Conservation (phyloP, 2,329 filamentous ascomycete genomes). For the Hypomyces perniciosus region DNA sequence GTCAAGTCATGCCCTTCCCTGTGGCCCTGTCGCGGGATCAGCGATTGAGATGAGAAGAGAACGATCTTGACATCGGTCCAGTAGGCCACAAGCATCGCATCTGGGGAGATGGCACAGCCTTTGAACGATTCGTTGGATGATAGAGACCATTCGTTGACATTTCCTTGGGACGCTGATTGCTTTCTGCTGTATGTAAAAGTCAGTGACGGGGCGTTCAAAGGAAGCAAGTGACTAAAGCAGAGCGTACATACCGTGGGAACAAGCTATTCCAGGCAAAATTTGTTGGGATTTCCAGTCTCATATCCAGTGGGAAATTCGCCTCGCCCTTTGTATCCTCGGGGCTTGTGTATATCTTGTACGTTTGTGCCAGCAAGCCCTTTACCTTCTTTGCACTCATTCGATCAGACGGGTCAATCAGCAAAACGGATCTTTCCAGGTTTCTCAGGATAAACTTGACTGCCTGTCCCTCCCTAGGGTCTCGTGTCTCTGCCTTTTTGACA, state of each 20-base stretch:
- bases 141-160: conserved; percentile 9
- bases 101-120: conserved; percentile 23
- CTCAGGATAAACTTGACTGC: conserved; percentile 21
- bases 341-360: not conserved
- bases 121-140: conserved; percentile 18
- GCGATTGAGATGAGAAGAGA: conserved; percentile 21
- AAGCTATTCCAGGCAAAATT: not conserved
- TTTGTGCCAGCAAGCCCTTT: not conserved
- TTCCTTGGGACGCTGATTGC: not conserved
- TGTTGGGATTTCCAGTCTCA: not conserved
- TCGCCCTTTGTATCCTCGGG: not conserved
- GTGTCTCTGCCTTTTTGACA: conserved; percentile 13
- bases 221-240: not conserved
- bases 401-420: not conserved
- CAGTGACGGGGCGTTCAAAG: conserved; percentile 2
- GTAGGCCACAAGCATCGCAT: conserved; percentile 22
- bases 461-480: conserved; percentile 17
- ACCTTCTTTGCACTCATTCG: not conserved
- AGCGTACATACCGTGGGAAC: not conserved
- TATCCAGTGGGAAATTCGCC: not conserved
- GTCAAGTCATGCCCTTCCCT: conserved; percentile 1
- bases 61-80: conserved; percentile 24
- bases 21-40: conserved; percentile 2
- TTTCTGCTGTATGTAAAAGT: not conserved
- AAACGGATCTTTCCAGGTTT: conserved; percentile 18